These are phyloP conservation scores for Pinus tabuliformis DNA, from an alignment of 75 land plant species.

Conservation along the genomic window DNA sequence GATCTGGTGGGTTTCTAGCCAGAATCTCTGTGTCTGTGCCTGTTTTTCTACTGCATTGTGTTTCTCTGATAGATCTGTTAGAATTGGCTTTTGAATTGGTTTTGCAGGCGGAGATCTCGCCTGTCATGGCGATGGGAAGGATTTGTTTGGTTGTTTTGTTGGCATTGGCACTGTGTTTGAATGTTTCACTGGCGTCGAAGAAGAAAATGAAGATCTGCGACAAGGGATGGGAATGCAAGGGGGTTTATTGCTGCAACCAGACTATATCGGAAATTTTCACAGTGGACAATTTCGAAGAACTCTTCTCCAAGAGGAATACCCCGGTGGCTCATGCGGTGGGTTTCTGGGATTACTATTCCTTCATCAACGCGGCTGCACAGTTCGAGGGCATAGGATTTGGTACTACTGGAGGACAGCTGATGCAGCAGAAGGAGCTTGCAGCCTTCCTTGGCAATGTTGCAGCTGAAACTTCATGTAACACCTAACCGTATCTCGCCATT, in stretches of 20 bases:
- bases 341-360: conserved; percentile 77
- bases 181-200: neutral
- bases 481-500: no score
- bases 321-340: conserved; percentile 80
- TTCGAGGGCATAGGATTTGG: conserved; percentile 79
- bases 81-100: no score
- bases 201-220: conserved; percentile 26
- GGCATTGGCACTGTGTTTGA: no score
- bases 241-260: conserved; percentile 52
- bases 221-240: conserved; percentile 55
- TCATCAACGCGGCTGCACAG: conserved; percentile 59
- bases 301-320: conserved; percentile 76
- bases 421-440: conserved; percentile 78
- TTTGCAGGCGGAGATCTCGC: no score
- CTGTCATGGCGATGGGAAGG: no score
- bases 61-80: no score
- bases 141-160: no score
- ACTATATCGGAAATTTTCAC: conserved; percentile 68
- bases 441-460: conserved; percentile 92
- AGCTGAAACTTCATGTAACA: conserved; percentile 39
- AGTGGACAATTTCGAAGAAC: conserved; percentile 68
- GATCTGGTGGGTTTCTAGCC: no score
- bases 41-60: no score
- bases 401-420: conserved; percentile 65
- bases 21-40: no score